Base-by-base conservation (phyloP, 2,329 filamentous ascomycete genomes). In the Claviceps pusilla region DNA sequence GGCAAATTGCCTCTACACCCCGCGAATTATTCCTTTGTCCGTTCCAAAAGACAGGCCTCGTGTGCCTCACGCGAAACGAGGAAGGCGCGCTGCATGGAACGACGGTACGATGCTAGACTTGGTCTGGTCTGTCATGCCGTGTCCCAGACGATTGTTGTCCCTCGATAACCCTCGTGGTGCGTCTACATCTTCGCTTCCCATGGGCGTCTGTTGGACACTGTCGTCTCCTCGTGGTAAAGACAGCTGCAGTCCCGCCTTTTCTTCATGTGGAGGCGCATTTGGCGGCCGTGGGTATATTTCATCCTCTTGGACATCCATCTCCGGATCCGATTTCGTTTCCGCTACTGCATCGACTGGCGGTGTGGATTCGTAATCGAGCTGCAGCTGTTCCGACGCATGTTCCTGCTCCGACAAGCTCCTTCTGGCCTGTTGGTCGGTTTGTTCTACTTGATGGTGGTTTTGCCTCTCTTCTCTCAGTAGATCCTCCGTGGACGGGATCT, bases 51-150 rank as follows among this genome's bases (percentile, higher is more conserved):
- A 37, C 9, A 37, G 11, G 10, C 11, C 11, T 2, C n/a, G 16
- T 37, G 4, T 9, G 28, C 35, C 9, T 49, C 37, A 78, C 58
- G 68, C 68, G 67, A 83, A 79, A 53, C 73, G 72, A 42, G 80
- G 80, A 56, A 84, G 64, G 56, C 79, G 71, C 41, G 80, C 80
- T 4, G 80, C 79, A 28, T 83, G 69, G 59, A 83, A 83, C 2
- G 67, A 66, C 24, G 55, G 24, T n/a, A 47, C 47, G 12, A 51
- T 28, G 31, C 24, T 43, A 42, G 24, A 37, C n/a, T 31, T 31
- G 16, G 41, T 16, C 3, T 29, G 28, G 14, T 10, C 33, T 7
- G 46, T 42, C 37, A 24, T 41, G 33, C 47, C 39, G 28, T 37
- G 47, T 19, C 10, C n/a, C 4, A 31, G 24, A 10, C 28, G 3